These are phyloP conservation scores for Colletotrichum lindemuthianum DNA, from an alignment of 2,329 filamentous ascomycete genomes.

Conservation along the genomic window DNA sequence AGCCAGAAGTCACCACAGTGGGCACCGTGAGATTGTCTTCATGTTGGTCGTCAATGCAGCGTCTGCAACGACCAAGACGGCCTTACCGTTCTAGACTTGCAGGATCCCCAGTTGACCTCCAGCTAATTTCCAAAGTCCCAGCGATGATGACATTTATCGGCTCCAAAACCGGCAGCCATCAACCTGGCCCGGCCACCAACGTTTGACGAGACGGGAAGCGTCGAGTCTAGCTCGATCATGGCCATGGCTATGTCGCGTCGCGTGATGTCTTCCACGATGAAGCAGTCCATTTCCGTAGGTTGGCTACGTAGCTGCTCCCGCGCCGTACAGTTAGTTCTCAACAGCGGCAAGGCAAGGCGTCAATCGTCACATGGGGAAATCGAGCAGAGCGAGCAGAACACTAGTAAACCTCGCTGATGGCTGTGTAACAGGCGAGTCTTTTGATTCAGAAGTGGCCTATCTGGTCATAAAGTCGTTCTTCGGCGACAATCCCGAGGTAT, in stretches of 20 bases:
- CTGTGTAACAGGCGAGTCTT: conserved; percentile 35
- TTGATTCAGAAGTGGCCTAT: conserved; percentile 31
- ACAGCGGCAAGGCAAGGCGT: too few relatives aligned
- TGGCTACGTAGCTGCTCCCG: too few relatives aligned
- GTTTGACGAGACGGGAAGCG: conserved; percentile 9
- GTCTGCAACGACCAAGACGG: conserved; percentile 5
- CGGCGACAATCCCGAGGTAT: conserved; percentile 28
- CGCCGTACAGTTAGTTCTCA: too few relatives aligned
- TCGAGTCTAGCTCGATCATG: conserved; percentile 4
- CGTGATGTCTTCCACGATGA: not conserved
- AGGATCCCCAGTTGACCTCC: not conserved
- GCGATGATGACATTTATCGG: not conserved
- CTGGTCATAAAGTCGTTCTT: conserved; percentile 27
- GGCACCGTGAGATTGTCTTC: conserved; percentile 31
- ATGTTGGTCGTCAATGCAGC: conserved; percentile 33
- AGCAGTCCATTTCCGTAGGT: too few relatives aligned
- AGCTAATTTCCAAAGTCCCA: not conserved
- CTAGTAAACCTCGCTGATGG: conserved; percentile 15
- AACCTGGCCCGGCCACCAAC: not conserved
- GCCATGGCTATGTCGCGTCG: conserved; percentile 4
- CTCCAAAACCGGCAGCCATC: conserved; percentile 2
- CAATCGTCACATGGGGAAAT: too few relatives aligned
- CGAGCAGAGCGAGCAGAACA: not conserved
- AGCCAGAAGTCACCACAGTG: conserved; percentile 25
- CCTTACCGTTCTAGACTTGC: conserved; percentile 14